Evolutionary conservation across 208 protist species (phyloP).

Genomic region (Acanthamoeba healyi): DNA sequence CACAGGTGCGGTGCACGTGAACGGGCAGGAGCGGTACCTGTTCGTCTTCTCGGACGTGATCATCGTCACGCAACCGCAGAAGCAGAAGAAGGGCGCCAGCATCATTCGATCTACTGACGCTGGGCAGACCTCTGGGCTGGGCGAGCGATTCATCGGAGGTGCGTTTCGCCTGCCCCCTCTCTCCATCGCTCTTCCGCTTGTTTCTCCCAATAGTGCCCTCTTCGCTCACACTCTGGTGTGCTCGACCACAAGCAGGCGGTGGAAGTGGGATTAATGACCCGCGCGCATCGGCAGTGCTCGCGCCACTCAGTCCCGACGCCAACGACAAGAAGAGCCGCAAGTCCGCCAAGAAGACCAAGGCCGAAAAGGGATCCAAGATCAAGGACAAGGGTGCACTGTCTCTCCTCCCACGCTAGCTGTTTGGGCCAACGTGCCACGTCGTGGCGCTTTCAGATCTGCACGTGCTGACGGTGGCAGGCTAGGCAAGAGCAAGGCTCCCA

Average conservation of each 20-base stretch:
- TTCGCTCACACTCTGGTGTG: no score
- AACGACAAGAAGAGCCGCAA: background rate
- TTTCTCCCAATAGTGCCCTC: no score
- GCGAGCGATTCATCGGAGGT: background rate
- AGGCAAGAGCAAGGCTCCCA: background rate
- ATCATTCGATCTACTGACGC: background rate
- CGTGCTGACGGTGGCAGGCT: background rate
- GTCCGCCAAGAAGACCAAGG: background rate
- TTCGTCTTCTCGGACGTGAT: conserved; percentile 70
- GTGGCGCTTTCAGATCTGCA: background rate
- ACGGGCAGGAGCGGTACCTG: conserved; percentile 57
- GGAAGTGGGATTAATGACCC: background rate
- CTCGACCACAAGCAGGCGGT: background rate
- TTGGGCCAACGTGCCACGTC: background rate
- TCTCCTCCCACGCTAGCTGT: no score
- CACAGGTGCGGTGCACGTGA: background rate
- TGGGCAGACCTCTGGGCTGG: background rate
- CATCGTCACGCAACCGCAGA: conserved; percentile 30
- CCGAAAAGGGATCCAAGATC: background rate
- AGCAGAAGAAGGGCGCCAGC: background rate
- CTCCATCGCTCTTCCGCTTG: background rate
- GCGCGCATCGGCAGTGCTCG: background rate
- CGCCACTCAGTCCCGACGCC: background rate
- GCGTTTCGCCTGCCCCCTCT: background rate
- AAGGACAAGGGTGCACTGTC: background rate